Evolutionary conservation across 2,329 filamentous ascomycete genomes (phyloP), one percentile per base, ranked within the genome.

Genomic region (Curvularia sp.): DNA sequence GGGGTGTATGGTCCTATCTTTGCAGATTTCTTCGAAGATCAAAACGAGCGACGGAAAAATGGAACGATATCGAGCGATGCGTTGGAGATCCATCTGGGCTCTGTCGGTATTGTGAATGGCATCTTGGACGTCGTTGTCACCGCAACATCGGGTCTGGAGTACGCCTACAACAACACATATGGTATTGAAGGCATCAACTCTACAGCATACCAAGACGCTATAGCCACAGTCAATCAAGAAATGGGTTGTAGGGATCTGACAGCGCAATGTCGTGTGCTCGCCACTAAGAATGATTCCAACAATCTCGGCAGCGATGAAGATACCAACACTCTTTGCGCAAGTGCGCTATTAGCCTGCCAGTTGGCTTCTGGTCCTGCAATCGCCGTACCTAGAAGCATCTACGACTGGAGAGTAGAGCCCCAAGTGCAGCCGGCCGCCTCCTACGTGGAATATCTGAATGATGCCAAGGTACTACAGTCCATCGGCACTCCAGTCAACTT

Each of bases 71-170:
- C 82, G 8, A 74, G 83, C 59, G 79, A 76, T 34, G 87, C 85
- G 1, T 75, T 89, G 10, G 82, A 86, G 28, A 84, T 90, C 48
- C 82, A 84, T 53, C 79, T 92, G 8, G 79, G 79, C 13, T 85
- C 88, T 0, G 75, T 92, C 0, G 89, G 89, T 21, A 89, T 93
- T 57, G 80, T 91, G 57, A 91, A 92, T 72, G 89, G 89, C 12
- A 86, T 88, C 63, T 79, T 92, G 34, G 90, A 93, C 68, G 81
- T 84, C 64, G 72, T 86, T 28, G 80, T 87, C 1, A 87, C 92
- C 75, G 79, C 80, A 3, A 83, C 84, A 2, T 84, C 77, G 65
- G 87, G 85, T 62, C 82, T 86, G 1, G 70, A 75, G 7, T 88
- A 88, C 72, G 84, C 85, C 9, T 80, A 81, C 56, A 85, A 86